These are phyloP conservation scores for Cyclanthera cordifolia DNA, from an alignment of 306 rosid species.

Conservation along the genomic window DNA sequence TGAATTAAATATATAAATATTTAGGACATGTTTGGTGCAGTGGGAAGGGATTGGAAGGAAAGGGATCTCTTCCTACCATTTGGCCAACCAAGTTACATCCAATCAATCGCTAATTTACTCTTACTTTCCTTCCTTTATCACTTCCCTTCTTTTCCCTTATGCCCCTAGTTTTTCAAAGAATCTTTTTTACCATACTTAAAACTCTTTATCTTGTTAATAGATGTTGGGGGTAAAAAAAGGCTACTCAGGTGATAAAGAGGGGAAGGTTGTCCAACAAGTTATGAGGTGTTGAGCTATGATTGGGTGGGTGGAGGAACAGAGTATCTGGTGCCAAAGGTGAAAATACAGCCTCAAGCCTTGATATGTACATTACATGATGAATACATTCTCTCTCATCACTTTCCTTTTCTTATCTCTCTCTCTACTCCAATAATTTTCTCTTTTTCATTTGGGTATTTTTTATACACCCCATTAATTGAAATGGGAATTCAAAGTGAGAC, in stretches of 20 bases:
- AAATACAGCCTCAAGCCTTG: constrained; percentile 11
- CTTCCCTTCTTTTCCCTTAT: too few species aligned
- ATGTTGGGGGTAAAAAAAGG: neutral
- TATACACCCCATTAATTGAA: constrained; percentile 4
- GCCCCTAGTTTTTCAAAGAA: too few species aligned
- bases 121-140: too few species aligned
- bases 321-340: constrained; percentile 16
- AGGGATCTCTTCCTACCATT: too few species aligned
- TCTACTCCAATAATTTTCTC: constrained; percentile 8
- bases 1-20: too few species aligned
- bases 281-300: constrained; percentile 13
- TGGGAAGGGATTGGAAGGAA: too few species aligned
- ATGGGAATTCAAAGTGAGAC: constrained; percentile 11
- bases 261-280: constrained; percentile 16
- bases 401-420: neutral
- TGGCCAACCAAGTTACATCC: too few species aligned
- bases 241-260: constrained; percentile 8
- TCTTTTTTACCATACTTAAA: too few species aligned
- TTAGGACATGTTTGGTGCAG: too few species aligned
- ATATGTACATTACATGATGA: constrained; percentile 10
- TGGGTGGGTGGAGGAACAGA: constrained; percentile 17
- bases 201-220: constrained; percentile 11
- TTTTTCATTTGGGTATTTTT: neutral
- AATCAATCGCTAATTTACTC: too few species aligned
- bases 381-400: constrained; percentile 10